Evolutionary conservation across 768 basidiomycete species (phyloP), one percentile per base, ranked within the genome.

Genomic region (Paxillus ammoniavirescens): DNA sequence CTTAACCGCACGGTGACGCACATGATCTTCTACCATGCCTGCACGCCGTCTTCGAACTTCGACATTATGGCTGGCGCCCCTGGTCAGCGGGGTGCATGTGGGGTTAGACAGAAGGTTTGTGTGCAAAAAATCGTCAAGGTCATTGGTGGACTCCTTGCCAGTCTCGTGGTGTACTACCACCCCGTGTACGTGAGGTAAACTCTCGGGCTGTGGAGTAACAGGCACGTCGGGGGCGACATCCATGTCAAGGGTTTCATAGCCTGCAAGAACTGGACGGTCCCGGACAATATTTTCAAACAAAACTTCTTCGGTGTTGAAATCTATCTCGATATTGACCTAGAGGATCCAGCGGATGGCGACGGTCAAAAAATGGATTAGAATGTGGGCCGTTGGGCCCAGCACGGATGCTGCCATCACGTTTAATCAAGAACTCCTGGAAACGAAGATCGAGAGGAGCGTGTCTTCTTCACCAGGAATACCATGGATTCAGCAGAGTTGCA

Each of bases 71-170:
- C 50, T 5, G 47, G 63, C 5, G 55, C 55, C 18, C 64, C 64
- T 2, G 52, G 54, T 46, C 58, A 47, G 36, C 42, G 59, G 10
- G 50, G 55, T 28, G 41, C 55, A 21, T 57, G 52, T n/a, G 50
- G 56, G 56, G 46, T 58, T 43, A 15, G 41, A 56, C 10, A 37
- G 23, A 8, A 37, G 48, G 42, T 37, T 56, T 36, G 36, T 33
- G 12, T 52, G 63, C 61, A 55, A 52, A 14, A 64, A 58, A 6
- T 49, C 58, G 23, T 58, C 51, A 2, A 53, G 50, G n/a, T 44
- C 65, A 26, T 53, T 55, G 9, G 53, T 55, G 45, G 54, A 52
- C 4, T 14, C 38, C 9, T 47, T 47, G 30, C 51, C 36, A 17
- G 57, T 58, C 46, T 30, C 31, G 15, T 28, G n/a, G 47, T 30